Base-by-base conservation (phyloP, 352 stramenopile species). In the Pythium aquatile region DNA sequence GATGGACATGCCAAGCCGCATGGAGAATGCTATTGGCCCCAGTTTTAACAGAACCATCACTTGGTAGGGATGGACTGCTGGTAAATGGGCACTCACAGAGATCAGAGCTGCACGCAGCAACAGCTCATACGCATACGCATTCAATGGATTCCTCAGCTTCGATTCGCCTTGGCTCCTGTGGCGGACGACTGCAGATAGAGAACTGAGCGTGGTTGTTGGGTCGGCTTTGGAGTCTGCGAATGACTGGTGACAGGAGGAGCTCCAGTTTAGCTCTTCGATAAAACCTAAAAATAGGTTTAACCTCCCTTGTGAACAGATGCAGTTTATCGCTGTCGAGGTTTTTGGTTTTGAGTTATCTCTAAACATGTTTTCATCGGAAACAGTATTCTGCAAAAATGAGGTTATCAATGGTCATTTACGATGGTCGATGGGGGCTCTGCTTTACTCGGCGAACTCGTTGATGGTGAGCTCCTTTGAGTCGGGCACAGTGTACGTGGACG, bases 31-130 rank as follows among this genome's bases (percentile, higher is more conserved):
- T 91, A 39, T 91, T 28, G 55, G 83, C 83, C 83, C 78, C 75
- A 85, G 72, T 76, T 91, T 91, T 91, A 90, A 91, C 83, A 86
- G 70, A 68, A 66, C 70, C 82, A 79, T 57, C 65, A 79, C 63
- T 62, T 72, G 68, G 72, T 76, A 52, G 57, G 55, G 72, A 65
- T 78, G 78, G 64, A 72, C 73, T 84, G 72, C 81, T 90, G 81
- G 79, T 85, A 88, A 88, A 82, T 86, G 74, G 82, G 77, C 51
- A 48, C 66, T 33, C 20, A 28, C 24, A 37, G 16, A 35, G 6
- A 55, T 13, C 9, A 10, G 20, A 24, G 20, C 20, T 35, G 32
- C 32, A 35, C 32, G 32, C 5, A 61, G 55, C 17, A 1, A 14
- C 7, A 29, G 32, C 7, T 29, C 24, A 49, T n/a, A 55, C 7